Percentiles rank a stretch among this genome's conserved stretches.
phyloP scores from a whole-genome alignment of 495 filamentous ascomycete genomes.

The Platismatia glauca region DNA sequence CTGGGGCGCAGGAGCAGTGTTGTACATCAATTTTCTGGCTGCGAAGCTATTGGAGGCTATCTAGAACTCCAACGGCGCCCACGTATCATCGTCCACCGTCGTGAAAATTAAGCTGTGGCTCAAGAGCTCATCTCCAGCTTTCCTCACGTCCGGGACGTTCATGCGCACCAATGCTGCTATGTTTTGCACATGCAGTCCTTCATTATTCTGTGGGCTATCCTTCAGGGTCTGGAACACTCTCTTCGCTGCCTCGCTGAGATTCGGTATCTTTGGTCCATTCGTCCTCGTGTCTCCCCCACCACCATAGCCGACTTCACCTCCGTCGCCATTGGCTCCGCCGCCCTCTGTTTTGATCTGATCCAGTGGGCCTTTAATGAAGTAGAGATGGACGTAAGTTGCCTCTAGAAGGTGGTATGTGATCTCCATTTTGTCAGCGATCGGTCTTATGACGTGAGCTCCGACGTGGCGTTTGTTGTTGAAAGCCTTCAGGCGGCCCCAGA shows the following conservation, averaged over 20 bases:
- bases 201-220: slow-evolving; percentile 56
- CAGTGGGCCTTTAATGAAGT: slow-evolving; percentile 67
- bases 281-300: slow-evolving; percentile 17
- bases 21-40: neutral
- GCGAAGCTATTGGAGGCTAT: neutral
- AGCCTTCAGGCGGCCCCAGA: slow-evolving; percentile 67
- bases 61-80: slow-evolving; percentile 59
- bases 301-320: slow-evolving; percentile 26
- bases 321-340: slow-evolving; percentile 28
- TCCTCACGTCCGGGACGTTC: slow-evolving; percentile 56
- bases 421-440: slow-evolving; percentile 80
- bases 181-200: slow-evolving; percentile 69
- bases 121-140: slow-evolving; percentile 71
- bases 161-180: slow-evolving; percentile 57
- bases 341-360: slow-evolving; percentile 27
- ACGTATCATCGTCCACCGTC: slow-evolving; percentile 79
- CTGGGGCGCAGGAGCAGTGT: neutral
- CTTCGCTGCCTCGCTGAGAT: slow-evolving; percentile 47
- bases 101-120: slow-evolving; percentile 70
- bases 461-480: slow-evolving; percentile 76
- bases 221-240: slow-evolving; percentile 60
- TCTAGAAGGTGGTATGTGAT: slow-evolving; percentile 83
- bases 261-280: slow-evolving; percentile 33
- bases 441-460: slow-evolving; percentile 68
- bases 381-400: slow-evolving; percentile 76